Conservation (phyloP, 2,329 filamentous ascomycete genomes). For the Neocatenulostroma microsporum region DNA sequence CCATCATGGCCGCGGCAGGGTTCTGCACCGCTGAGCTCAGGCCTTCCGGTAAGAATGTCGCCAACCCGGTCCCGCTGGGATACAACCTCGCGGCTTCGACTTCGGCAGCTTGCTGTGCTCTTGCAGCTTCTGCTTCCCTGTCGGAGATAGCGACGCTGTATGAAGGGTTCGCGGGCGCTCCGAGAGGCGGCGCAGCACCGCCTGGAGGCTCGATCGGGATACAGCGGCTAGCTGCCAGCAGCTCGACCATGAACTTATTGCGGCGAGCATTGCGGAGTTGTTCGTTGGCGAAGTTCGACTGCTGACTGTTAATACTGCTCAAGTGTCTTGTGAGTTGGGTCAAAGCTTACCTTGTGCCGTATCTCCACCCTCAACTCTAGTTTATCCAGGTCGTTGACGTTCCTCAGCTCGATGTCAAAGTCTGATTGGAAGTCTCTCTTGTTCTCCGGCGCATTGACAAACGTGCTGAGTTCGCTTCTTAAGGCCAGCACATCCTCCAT, state of each 20-base stretch:
- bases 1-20: conserved; percentile 13
- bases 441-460: conserved; percentile 78
- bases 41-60: conserved; percentile 6
- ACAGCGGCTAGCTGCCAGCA: conserved; percentile 76
- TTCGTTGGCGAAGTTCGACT: conserved; percentile 50
- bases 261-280: conserved; percentile 69
- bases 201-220: conserved; percentile 79
- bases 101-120: conserved; percentile 6
- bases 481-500: conserved; percentile 86
- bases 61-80: conserved; percentile 32
- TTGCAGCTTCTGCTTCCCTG: conserved; percentile 48
- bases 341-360: conserved; percentile 65
- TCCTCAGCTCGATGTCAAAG: conserved; percentile 66
- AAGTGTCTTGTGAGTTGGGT: too few relatives aligned
- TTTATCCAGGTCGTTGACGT: conserved; percentile 81
- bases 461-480: conserved; percentile 73
- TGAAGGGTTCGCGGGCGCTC: conserved; percentile 59
- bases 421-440: conserved; percentile 84
- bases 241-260: conserved; percentile 94
- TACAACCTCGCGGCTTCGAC: conserved; percentile 54
- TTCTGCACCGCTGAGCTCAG: conserved; percentile 9
- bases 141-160: conserved; percentile 74
- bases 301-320: too few relatives aligned
- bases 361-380: conserved; percentile 75
- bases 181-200: conserved; percentile 58